Percentiles rank a stretch among this genome's conserved stretches.
phyloP scores from a whole-genome alignment of 768 basidiomycete species.

The Auriscalpium orientale region DNA sequence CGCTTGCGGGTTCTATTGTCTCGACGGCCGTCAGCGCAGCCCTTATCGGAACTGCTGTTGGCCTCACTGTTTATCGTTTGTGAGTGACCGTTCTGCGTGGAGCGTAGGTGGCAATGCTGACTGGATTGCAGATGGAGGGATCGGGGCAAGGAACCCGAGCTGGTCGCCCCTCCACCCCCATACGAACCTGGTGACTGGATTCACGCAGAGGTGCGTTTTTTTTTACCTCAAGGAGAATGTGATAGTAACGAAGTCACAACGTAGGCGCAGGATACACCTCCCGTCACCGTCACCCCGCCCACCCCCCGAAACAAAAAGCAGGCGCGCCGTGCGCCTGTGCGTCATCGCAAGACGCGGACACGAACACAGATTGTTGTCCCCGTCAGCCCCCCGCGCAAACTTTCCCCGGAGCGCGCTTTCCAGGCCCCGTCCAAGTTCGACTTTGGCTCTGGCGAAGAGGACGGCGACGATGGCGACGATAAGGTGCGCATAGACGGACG shows the following conservation, averaged over 20 bases:
- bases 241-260: background rate
- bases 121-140: slow-evolving; percentile 58
- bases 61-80: slow-evolving; percentile 82
- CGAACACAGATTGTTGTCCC: slow-evolving; percentile 7
- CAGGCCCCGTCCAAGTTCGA: slow-evolving; percentile 34
- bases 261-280: slow-evolving; percentile 8
- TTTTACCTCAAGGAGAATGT: background rate
- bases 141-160: slow-evolving; percentile 50
- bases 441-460: slow-evolving; percentile 21
- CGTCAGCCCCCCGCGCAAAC: slow-evolving; percentile 12
- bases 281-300: slow-evolving; percentile 29
- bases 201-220: slow-evolving; percentile 2
- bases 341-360: slow-evolving; percentile 30
- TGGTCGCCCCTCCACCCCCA: slow-evolving; percentile 43
- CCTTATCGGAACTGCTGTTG: slow-evolving; percentile 80
- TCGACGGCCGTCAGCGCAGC: slow-evolving; percentile 81
- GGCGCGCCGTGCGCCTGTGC: slow-evolving; percentile 25
- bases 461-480: slow-evolving; percentile 8
- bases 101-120: no score
- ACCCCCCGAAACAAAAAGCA: slow-evolving; percentile 30
- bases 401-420: slow-evolving; percentile 22
- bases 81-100: slow-evolving; percentile 31
- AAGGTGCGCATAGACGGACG: slow-evolving; percentile 4
- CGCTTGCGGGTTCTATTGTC: slow-evolving; percentile 75
- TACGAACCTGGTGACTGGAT: slow-evolving; percentile 58